Conservation (phyloP, 2,329 filamentous ascomycete species). For the Trematosphaeria pertusa region DNA sequence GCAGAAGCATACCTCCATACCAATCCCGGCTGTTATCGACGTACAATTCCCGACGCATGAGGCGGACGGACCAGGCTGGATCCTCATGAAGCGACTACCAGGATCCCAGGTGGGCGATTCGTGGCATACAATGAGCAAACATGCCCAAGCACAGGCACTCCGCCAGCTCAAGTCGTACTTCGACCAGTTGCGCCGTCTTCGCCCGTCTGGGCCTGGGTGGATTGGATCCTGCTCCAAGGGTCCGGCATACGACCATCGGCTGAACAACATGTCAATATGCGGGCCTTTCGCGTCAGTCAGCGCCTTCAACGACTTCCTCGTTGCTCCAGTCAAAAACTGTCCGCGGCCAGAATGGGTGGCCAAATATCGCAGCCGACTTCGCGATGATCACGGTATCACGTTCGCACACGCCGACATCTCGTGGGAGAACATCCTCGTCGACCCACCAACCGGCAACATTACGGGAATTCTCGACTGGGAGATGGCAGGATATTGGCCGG, state of each 20-base stretch:
- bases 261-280: slow-evolving; percentile 8
- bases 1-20: slow-evolving; percentile 7
- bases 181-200: slow-evolving; percentile 5
- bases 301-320: slow-evolving; percentile 7
- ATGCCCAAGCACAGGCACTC: slow-evolving; percentile 6
- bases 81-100: slow-evolving; percentile 3
- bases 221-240: slow-evolving; percentile 9
- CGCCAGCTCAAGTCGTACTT: slow-evolving; percentile 4
- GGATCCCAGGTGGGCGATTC: slow-evolving; percentile 4
- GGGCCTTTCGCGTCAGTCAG: slow-evolving; percentile 8
- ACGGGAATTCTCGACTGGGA: slow-evolving; percentile 12
- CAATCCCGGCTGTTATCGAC: slow-evolving; percentile 5
- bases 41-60: no score
- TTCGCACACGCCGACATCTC: slow-evolving; percentile 9
- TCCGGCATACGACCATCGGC: slow-evolving; percentile 8
- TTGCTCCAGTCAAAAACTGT: slow-evolving; percentile 6
- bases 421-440: slow-evolving; percentile 5
- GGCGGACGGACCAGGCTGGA: slow-evolving; percentile 5
- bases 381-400: slow-evolving; percentile 7
- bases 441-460: slow-evolving; percentile 6
- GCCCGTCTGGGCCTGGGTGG: slow-evolving; percentile 1
- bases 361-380: slow-evolving; percentile 6
- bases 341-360: slow-evolving; percentile 7
- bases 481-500: slow-evolving; percentile 9
- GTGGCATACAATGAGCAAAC: slow-evolving; percentile 7